Base-by-base conservation (phyloP, 2,329 filamentous ascomycete species). In the Chalaropsis thielavioides region DNA sequence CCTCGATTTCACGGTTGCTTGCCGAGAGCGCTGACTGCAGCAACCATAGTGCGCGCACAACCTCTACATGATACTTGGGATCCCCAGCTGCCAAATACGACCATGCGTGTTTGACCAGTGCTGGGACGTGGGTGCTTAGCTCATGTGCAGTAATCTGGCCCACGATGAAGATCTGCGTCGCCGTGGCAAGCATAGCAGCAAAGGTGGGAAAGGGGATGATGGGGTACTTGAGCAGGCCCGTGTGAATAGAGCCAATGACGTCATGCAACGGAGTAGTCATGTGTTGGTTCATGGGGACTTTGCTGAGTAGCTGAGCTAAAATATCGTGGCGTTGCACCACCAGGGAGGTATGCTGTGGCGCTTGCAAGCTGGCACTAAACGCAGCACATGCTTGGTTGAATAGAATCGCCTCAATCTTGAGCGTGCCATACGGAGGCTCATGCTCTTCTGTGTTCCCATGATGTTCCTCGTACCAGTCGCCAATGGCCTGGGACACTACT, bases 11-110 rank as follows among this genome's bases (percentile, higher is more conserved):
- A 62, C 88, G 85, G 69, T 86, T 85, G 1, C 81, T 76, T 46
- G 80, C 76, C 1, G 86, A 83, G 13, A 95, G 81, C 0, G 85
- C 81, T 27, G 81, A 83, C 70, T 97, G 91, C 62, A 99, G 77
- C 69, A 90, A 85, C 89, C 94, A 95, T 46, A 99, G 77, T 69
- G 85, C 87, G 66, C 89, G 85, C 8, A 95, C 89, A 19, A 91
- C 87, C 76, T 99, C 95, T 40, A 99, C 92, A 71, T 97, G 94
- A 69, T 92, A 95, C 72, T 96, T 96, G 0, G 92, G 91, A 68
- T 87, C 86, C 13, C 85, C 80, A n/a, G 89, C 86, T 0, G 90
- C 89, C 46, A 99, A 76, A 71, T 89, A 90, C 4, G 77, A 74
- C 94, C 94, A 99, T 0, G 92, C 80, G 65, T 86, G 82, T 1